These are phyloP conservation scores for Nevesoporus exiguus DNA, from an alignment of 768 basidiomycete genomes.

Conservation along the genomic window DNA sequence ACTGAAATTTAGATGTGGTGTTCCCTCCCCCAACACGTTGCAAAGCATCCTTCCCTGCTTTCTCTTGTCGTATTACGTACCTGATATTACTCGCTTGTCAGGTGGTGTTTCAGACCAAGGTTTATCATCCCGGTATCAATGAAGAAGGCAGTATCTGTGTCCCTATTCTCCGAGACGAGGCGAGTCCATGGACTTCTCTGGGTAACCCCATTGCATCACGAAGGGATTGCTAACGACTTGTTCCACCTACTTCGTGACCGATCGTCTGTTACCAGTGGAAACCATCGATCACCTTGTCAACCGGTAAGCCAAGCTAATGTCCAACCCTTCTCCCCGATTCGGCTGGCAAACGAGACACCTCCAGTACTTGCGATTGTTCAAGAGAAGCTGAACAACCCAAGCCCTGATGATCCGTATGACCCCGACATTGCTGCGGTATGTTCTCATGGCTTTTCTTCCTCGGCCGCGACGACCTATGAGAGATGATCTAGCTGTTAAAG, in stretches of 20 bases:
- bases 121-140: constrained; percentile 89
- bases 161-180: constrained; percentile 80
- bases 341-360: constrained; percentile 11
- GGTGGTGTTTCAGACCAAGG: constrained; percentile 83
- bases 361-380: constrained; percentile 72
- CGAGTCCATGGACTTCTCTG: constrained; percentile 32
- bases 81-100: constrained; percentile 28
- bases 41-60: not conserved
- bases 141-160: constrained; percentile 86
- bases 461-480: not conserved
- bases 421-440: constrained; percentile 81
- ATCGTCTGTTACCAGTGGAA: constrained; percentile 61
- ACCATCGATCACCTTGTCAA: constrained; percentile 69
- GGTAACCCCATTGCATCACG: not conserved
- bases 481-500: constrained; percentile 57
- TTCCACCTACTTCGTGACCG: not conserved
- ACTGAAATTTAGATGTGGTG: not conserved
- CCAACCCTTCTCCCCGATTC: not conserved
- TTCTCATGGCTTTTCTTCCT: constrained; percentile 8
- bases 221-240: constrained; percentile 6
- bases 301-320: constrained; percentile 43
- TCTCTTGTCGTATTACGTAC: constrained; percentile 18
- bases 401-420: constrained; percentile 84
- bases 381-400: constrained; percentile 86
- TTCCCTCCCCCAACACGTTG: constrained; percentile 21